A percentile compares a stretch with the other conserved stretches of the same genome.
These are phyloP conservation scores for Diplodia sapinea DNA, from an alignment of 2,329 filamentous ascomycete genomes.

Conservation along the genomic window DNA sequence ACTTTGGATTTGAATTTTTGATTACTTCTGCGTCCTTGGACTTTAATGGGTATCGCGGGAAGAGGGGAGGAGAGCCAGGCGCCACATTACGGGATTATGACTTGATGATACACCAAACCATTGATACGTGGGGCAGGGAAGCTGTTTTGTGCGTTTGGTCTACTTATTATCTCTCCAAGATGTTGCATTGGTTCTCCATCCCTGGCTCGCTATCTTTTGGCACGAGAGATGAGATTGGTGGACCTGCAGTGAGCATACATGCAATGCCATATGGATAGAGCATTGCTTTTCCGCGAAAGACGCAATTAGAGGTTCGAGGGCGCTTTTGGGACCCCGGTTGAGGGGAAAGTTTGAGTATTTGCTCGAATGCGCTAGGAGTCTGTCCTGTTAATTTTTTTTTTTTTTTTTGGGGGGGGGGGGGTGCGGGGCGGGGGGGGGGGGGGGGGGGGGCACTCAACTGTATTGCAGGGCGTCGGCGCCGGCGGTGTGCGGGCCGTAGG, in stretches of 20 bases:
- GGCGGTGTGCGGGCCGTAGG: slow-evolving; percentile 44
- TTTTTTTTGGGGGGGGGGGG: neutral
- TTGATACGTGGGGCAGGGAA: neutral
- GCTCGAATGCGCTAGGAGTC: neutral
- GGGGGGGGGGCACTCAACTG: slow-evolving; percentile 38
- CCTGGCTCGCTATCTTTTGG: neutral
- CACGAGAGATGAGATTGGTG: neutral
- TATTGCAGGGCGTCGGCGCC: slow-evolving; percentile 41
- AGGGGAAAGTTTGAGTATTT: neutral
- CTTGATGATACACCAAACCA: slow-evolving; percentile 15
- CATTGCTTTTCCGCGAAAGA: slow-evolving; percentile 2
- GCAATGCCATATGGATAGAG: neutral
- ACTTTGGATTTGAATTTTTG: neutral
- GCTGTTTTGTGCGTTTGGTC: neutral
- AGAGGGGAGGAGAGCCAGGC: neutral
- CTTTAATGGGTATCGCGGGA: neutral
- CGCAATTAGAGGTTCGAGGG: slow-evolving; percentile 4
- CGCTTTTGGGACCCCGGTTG: neutral
- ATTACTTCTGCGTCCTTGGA: slow-evolving; percentile 2
- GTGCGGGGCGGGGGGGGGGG: too few relatives aligned
- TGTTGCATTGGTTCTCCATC: neutral
- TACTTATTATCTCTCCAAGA: neutral
- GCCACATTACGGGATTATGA: slow-evolving; percentile 8
- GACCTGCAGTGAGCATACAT: neutral
- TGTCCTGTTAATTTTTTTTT: too few relatives aligned